Percentiles rank a stretch among this genome's conserved stretches.
phyloP scores from a whole-genome alignment of 352 stramenopile genomes.

The Pythium oligandrum region DNA sequence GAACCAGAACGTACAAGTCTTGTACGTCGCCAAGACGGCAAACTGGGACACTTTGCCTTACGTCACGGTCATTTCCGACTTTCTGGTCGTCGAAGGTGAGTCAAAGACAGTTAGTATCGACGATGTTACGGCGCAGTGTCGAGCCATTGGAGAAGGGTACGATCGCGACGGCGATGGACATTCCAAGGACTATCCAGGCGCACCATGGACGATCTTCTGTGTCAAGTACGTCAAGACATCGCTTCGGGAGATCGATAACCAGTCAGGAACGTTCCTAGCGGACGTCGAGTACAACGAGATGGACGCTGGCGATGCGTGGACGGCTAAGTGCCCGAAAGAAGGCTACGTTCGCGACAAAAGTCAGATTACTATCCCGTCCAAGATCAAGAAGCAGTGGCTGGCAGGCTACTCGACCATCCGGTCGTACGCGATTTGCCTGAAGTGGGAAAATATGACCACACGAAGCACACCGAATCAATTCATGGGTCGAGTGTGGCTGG shows the following conservation, averaged over 20 bases:
- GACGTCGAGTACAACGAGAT: constrained; percentile 35
- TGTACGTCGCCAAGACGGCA: constrained; percentile 20
- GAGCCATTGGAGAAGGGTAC: constrained; percentile 18
- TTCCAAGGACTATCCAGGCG: constrained; percentile 37
- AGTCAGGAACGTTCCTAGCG: constrained; percentile 14
- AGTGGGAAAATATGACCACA: constrained; percentile 19
- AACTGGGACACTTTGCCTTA: constrained; percentile 25
- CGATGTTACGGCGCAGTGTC: constrained; percentile 24
- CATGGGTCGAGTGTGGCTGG: constrained; percentile 34
- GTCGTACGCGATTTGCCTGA: constrained; percentile 30
- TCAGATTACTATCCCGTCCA: constrained; percentile 26
- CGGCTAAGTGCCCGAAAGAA: constrained; percentile 13
- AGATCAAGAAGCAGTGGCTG: constrained; percentile 30
- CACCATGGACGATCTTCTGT: constrained; percentile 44
- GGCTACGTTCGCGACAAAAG: constrained; percentile 29
- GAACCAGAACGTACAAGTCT: constrained; percentile 11
- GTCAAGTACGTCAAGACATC: constrained; percentile 23
- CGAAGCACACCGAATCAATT: constrained; percentile 20
- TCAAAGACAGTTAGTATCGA: constrained; percentile 22
- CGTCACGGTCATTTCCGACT: constrained; percentile 28
- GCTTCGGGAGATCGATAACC: constrained; percentile 24
- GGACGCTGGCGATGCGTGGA: constrained; percentile 21
- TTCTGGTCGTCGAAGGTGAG: constrained; percentile 27
- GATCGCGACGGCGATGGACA: constrained; percentile 37
- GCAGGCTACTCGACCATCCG: constrained; percentile 21